Evolutionary conservation across 352 stramenopile species (phyloP).

Genomic region (Phytophthora pini): DNA sequence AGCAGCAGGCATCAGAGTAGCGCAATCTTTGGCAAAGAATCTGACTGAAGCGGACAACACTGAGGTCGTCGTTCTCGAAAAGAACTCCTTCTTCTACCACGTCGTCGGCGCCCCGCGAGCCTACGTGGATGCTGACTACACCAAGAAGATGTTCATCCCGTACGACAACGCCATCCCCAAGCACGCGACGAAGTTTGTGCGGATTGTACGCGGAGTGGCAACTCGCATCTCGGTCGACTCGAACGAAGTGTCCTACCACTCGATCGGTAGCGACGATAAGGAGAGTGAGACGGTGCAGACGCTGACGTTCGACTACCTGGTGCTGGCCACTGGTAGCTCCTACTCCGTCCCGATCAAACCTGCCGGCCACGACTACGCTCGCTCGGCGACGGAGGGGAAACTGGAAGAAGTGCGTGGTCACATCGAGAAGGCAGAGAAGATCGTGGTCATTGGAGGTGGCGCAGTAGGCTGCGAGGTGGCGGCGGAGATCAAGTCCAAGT

Average conservation of each 20-base stretch:
- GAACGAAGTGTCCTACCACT: slow-evolving; percentile 49
- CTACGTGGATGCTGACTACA: slow-evolving; percentile 55
- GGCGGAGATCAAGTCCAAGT: slow-evolving; percentile 62
- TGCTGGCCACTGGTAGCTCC: slow-evolving; percentile 65
- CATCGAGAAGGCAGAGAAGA: slow-evolving; percentile 50
- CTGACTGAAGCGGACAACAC: slow-evolving; percentile 46
- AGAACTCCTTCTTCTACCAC: slow-evolving; percentile 48
- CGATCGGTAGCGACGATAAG: slow-evolving; percentile 39
- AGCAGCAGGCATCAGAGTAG: slow-evolving; percentile 50
- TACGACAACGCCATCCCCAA: slow-evolving; percentile 64
- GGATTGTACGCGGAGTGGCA: slow-evolving; percentile 46
- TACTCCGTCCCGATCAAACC: slow-evolving; percentile 69
- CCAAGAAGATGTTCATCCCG: slow-evolving; percentile 69
- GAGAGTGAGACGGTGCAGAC: slow-evolving; percentile 31
- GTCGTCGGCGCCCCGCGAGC: slow-evolving; percentile 53
- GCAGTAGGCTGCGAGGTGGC: slow-evolving; percentile 67
- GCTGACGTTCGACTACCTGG: slow-evolving; percentile 67
- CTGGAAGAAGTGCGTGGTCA: slow-evolving; percentile 46
- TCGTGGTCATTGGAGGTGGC: slow-evolving; percentile 70
- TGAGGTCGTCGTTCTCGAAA: slow-evolving; percentile 27
- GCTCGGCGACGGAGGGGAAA: slow-evolving; percentile 37
- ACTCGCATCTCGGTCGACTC: slow-evolving; percentile 33
- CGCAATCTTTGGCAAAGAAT: slow-evolving; percentile 44
- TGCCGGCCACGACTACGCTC: slow-evolving; percentile 29
- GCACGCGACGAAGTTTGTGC: slow-evolving; percentile 34